Percentiles rank a stretch among this genome's conserved stretches.
These are phyloP conservation scores for Mayamaea pseudoterrestris DNA, from an alignment of 108 stramenopile species.

Conservation along the genomic window DNA sequence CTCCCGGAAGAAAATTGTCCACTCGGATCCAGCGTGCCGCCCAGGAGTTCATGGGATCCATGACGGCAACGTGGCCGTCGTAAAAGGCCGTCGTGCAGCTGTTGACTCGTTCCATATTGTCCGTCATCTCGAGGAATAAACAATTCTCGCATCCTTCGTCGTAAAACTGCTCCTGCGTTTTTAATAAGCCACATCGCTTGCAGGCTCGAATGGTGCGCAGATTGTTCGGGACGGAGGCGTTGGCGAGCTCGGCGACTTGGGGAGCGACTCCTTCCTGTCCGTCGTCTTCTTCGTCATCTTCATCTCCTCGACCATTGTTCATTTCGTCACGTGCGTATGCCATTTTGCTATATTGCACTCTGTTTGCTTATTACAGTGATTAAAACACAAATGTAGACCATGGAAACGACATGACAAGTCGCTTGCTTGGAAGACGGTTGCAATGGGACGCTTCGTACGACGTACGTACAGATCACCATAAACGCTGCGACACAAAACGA, in stretches of 20 bases:
- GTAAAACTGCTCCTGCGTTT: constrained; percentile 79
- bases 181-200: constrained; percentile 82
- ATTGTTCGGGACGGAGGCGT: constrained; percentile 59
- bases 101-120: constrained; percentile 36
- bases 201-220: constrained; percentile 72
- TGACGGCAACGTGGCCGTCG: constrained; percentile 77
- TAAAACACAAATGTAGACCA: too few species aligned
- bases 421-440: too few species aligned
- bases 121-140: constrained; percentile 76
- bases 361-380: too few species aligned
- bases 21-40: constrained; percentile 81
- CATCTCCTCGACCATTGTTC: constrained; percentile 3
- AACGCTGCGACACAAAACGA: too few species aligned
- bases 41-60: constrained; percentile 86
- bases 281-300: constrained; percentile 35
- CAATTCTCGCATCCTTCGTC: constrained; percentile 87
- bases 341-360: neutral
- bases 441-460: too few species aligned
- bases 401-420: too few species aligned
- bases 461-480: too few species aligned
- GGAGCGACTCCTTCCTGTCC: constrained; percentile 62
- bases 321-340: neutral
- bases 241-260: constrained; percentile 65
- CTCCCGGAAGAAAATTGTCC: constrained; percentile 64
- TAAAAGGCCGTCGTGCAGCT: constrained; percentile 78